Evolutionary conservation across 768 basidiomycete species (phyloP), one percentile per base, ranked within the genome.

Genomic region (Auriculariales sp.): DNA sequence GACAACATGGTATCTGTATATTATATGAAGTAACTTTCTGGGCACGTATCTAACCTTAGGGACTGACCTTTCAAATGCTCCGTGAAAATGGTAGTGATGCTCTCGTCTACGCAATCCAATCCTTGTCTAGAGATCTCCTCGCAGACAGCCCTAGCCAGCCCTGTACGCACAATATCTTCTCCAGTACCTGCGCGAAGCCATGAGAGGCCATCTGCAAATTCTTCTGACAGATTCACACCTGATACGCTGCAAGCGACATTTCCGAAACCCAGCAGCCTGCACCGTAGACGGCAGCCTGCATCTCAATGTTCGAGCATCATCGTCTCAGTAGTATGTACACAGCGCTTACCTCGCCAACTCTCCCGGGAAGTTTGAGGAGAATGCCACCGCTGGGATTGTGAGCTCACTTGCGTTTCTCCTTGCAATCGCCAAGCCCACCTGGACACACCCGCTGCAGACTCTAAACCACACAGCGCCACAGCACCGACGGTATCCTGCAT

Each of bases 401-500:
- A 47, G 29, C 3, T 35, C 6, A 24, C n/a, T 22, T 28, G 28
- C 10, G 15, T n/a, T 15, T 3, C 11, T 12, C n/a, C 10, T 14
- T 22, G 35, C 34, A 28, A 19, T 6, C 32, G 15, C 10, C 25
- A 3, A 3, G 32, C 52, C 15, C 28, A 59, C 59, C 59, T 60
- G 9, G 59, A 60, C 4, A 59, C 58, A 5, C 59, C 46, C 61
- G 56, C 35, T 59, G 66, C 32, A 63, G 48, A 57, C 53, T 49
- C 61, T 62, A 19, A 27, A 57, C 52, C 56, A 54, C 73, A 69
- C 62, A 72, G 77, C 12, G 68, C 77, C 30, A 86, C 69, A n/a
- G 84, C 85, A 14, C 87, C 87, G 4, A 90, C 87, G 0, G 87
- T 90, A 59, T 90, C 87, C 58, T 87, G 82, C 49, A 78, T 68